Conservation (phyloP, 805 yeast species). For the Ogataea degrootiae region DNA sequence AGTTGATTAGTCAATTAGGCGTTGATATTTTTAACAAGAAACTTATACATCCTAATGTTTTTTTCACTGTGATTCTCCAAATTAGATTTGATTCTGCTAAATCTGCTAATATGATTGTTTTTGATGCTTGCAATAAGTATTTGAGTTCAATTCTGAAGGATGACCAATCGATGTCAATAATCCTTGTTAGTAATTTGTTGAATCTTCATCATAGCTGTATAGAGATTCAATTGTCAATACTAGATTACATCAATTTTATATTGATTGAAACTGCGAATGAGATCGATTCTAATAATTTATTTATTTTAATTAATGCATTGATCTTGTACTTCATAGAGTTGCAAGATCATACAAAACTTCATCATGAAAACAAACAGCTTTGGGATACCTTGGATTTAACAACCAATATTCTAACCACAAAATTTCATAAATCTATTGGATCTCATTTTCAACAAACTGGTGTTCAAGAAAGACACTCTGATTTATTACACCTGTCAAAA, state of each 20-base stretch:
- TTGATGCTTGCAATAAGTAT: constrained; percentile 10
- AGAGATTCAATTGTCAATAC: constrained; percentile 5
- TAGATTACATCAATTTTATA: constrained; percentile 22
- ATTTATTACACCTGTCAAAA: constrained; percentile 6
- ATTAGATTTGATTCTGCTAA: constrained; percentile 6
- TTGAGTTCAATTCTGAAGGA: constrained; percentile 8
- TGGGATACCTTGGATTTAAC: constrained; percentile 21
- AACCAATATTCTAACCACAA: constrained; percentile 16
- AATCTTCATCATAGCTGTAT: neutral
- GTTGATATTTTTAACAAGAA: constrained; percentile 1
- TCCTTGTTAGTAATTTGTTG: constrained; percentile 13
- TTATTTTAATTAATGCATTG: constrained; percentile 15
- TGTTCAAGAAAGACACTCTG: constrained; percentile 3
- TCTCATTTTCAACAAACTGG: constrained; percentile 8
- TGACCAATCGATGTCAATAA: constrained; percentile 7
- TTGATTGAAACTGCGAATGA: constrained; percentile 14
- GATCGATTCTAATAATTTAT: constrained; percentile 9
- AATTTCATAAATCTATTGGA: constrained; percentile 12
- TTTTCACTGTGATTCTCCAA: constrained; percentile 1
- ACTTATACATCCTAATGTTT: constrained; percentile 2
- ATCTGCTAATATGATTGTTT: neutral
- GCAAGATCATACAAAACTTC: constrained; percentile 5
- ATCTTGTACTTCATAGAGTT: constrained; percentile 6
- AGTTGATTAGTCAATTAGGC: constrained; percentile 4
- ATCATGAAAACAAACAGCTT: constrained; percentile 1